Evolutionary conservation across 768 basidiomycete species (phyloP), one percentile per base, ranked within the genome.

Genomic region (Auriscalpium microsporum): DNA sequence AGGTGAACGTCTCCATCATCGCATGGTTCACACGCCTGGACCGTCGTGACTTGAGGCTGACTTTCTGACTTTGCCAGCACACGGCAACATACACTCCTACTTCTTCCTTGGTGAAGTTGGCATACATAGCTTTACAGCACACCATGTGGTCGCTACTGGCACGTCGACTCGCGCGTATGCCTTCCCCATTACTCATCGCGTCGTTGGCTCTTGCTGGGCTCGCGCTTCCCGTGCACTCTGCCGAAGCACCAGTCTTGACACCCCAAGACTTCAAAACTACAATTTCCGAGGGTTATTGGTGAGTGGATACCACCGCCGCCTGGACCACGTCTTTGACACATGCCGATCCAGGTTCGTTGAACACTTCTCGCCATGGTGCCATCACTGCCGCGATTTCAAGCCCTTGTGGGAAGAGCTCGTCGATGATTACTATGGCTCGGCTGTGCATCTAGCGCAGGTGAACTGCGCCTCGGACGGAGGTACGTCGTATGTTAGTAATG

Each of bases 291-390:
- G 88, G 87, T n/a, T 71, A 82, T 4, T 89, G 85, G 86, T 78
- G 47, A n/a, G 53, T n/a, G 10, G 14, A 13, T 40, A n/a, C 38
- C 17, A 53, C 44, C 11, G 28, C 28, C 21, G n/a, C 38, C 16
- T 1, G 34, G 19, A 13, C 23, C 34, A 37, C 48, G 17, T 17
- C 21, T n/a, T 35, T 56, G 28, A 52, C 33, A 35, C 17, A 10
- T 37, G 42, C 44, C 21, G 10, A 34, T 16, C 33, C 58, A 77
- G 83, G 83, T 83, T 94, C 56, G 73, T 95, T 49, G 92, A 95
- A 63, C 86, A 89, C 68, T 96, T 82, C 67, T 93, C 90, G 1
- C 94, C 94, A 0, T 86, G 84, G 64, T 96, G 94, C 63, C 66
- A 69, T 4, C 93, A 95, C 65, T 96, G 93, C 69, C 75, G 77